A percentile compares a stretch with the other conserved stretches of the same genome.
These are phyloP conservation scores for Globisporangium apiculatum DNA, from an alignment of 352 stramenopile genomes.

Conservation along the genomic window DNA sequence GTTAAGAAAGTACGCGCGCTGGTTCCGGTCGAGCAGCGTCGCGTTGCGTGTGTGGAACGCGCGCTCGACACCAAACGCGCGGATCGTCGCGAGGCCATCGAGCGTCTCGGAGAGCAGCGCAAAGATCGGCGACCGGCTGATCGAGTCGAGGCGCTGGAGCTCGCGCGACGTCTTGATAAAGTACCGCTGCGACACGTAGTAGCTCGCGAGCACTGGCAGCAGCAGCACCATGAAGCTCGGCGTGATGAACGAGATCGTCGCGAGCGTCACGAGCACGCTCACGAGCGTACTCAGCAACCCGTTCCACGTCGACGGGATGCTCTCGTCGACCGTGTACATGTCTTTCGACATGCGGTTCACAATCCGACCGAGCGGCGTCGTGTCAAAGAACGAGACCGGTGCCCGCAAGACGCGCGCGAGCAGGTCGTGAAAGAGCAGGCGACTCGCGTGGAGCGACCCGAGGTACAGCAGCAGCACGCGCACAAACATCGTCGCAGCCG, in stretches of 20 bases:
- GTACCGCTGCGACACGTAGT: constrained; percentile 85
- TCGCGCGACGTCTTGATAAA: constrained; percentile 90
- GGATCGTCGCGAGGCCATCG: constrained; percentile 92
- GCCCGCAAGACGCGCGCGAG: constrained; percentile 88
- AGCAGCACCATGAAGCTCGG: constrained; percentile 68
- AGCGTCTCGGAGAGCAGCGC: constrained; percentile 92
- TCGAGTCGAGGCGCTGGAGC: constrained; percentile 94
- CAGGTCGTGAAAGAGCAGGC: constrained; percentile 53
- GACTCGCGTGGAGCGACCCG: constrained; percentile 44
- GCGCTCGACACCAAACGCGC: constrained; percentile 56
- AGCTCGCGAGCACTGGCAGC: constrained; percentile 55
- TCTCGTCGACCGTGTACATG: constrained; percentile 70
- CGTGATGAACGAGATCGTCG: constrained; percentile 65
- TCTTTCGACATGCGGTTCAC: constrained; percentile 78
- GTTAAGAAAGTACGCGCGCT: constrained; percentile 70
- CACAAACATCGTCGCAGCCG: constrained; percentile 56
- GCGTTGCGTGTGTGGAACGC: constrained; percentile 20
- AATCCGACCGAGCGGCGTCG: constrained; percentile 69
- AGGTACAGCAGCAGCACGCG: constrained; percentile 54
- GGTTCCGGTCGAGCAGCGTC: constrained; percentile 33
- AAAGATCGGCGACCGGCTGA: constrained; percentile 93
- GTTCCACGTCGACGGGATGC: constrained; percentile 56
- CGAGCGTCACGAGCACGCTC: constrained; percentile 53
- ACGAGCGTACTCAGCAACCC: constrained; percentile 72
- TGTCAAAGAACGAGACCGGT: constrained; percentile 80